A percentile compares a stretch with the other conserved stretches of the same genome.
phyloP scores from a whole-genome alignment of 2,329 filamentous ascomycete species.

The Hymenoscyphus salicellus region DNA sequence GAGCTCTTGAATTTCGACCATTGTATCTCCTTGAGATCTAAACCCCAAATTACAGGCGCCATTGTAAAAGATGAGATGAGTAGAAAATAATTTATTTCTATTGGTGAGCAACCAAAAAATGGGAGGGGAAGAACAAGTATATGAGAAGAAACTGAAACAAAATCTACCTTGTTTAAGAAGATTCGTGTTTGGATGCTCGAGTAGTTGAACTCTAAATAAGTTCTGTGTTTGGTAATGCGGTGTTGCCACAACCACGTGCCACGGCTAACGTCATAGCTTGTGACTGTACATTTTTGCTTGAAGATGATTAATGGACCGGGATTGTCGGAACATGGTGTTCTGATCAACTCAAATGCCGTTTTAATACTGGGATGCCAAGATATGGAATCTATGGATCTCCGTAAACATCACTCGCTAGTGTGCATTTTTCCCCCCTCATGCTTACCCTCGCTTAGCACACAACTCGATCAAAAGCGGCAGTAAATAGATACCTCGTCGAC shows the following conservation, averaged over 20 bases:
- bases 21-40: constrained; percentile 55
- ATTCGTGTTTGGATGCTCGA: not conserved
- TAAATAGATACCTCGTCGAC: too few species aligned
- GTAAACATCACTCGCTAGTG: too few species aligned
- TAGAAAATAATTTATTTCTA: not conserved
- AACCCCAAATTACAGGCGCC: constrained; percentile 54
- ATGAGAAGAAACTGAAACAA: not conserved
- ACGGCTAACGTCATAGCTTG: not conserved
- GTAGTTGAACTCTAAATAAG: not conserved
- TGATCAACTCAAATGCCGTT: not conserved
- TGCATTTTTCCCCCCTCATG: too few species aligned
- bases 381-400: too few species aligned
- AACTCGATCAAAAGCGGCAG: too few species aligned
- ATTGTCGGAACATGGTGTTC: not conserved
- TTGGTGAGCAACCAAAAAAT: not conserved
- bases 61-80: not conserved
- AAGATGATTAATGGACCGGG: not conserved
- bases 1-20: constrained; percentile 55
- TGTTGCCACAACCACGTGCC: not conserved
- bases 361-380: too few species aligned
- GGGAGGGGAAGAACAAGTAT: not conserved
- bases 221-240: not conserved
- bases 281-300: not conserved
- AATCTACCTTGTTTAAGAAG: not conserved
- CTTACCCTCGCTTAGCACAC: too few species aligned